These are phyloP conservation scores for Decorospora gaudefroyi DNA, from an alignment of 2,329 filamentous ascomycete species.

Conservation along the genomic window DNA sequence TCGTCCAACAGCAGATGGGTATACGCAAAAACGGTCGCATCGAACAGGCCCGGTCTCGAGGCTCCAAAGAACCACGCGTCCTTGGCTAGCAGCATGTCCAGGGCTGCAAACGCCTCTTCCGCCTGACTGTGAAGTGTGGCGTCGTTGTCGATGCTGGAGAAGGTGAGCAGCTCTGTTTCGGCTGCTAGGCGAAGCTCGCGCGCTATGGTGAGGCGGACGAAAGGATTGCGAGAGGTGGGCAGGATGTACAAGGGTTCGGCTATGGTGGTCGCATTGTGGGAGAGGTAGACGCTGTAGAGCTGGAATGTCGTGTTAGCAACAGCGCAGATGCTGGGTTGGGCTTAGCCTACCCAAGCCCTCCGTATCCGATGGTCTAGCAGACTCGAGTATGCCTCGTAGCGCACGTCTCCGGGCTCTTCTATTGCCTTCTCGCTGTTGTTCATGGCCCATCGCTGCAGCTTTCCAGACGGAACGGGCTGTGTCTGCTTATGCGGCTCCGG, in stretches of 20 bases:
- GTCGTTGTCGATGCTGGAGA: conserved; percentile 60
- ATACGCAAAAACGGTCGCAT: conserved; percentile 89
- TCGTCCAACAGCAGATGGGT: conserved; percentile 77
- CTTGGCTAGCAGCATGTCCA: conserved; percentile 63
- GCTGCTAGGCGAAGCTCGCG: conserved; percentile 74
- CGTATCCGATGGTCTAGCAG: conserved; percentile 78
- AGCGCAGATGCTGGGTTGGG: neutral
- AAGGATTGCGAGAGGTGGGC: conserved; percentile 60
- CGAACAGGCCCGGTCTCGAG: conserved; percentile 70
- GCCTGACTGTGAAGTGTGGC: conserved; percentile 64
- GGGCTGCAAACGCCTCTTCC: conserved; percentile 64
- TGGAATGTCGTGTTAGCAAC: conserved; percentile 25
- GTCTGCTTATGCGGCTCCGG: conserved; percentile 41
- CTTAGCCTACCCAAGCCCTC: conserved; percentile 72
- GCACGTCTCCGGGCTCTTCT: conserved; percentile 57
- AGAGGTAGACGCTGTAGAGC: conserved; percentile 83
- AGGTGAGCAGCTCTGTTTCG: conserved; percentile 71
- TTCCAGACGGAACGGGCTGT: conserved; percentile 62
- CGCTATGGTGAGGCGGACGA: conserved; percentile 67
- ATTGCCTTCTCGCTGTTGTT: conserved; percentile 46
- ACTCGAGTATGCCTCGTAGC: conserved; percentile 75
- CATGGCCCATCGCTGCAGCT: conserved; percentile 70
- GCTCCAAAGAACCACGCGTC: conserved; percentile 65
- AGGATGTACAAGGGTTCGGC: conserved; percentile 73
- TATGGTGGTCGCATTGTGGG: conserved; percentile 68